Evolutionary conservation across 208 protist species (phyloP).

Genomic region (Tritrichomonas foetus): DNA sequence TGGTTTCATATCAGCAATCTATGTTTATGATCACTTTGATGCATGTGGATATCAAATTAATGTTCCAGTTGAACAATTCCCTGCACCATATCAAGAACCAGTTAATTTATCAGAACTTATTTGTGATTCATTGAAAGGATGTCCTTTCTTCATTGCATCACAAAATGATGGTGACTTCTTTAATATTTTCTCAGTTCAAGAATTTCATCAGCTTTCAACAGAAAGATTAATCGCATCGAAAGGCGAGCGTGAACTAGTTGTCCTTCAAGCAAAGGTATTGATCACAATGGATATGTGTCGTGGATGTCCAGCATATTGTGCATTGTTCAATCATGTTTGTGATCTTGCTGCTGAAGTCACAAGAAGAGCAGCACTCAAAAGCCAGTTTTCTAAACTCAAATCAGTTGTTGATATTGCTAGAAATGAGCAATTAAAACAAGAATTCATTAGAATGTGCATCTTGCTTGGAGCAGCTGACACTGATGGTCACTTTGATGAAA

Average conservation of each 20-base stretch:
- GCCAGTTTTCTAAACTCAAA: not conserved
- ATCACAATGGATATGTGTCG: not conserved
- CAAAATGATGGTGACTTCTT: conserved; percentile 1
- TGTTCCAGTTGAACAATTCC: no score
- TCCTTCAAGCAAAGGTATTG: not conserved
- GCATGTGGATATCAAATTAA: not conserved
- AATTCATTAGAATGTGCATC: not conserved
- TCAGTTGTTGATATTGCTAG: not conserved
- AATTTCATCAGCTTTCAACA: not conserved
- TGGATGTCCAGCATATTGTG: conserved; percentile 8
- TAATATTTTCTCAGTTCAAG: not conserved
- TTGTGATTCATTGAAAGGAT: not conserved
- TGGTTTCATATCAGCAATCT: not conserved
- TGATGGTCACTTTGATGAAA: not conserved
- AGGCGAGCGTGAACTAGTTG: not conserved
- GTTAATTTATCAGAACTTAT: not conserved
- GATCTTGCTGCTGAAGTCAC: not conserved
- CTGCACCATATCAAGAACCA: no score
- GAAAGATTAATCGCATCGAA: not conserved
- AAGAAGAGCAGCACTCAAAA: not conserved
- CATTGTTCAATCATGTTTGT: not conserved
- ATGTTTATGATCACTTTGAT: conserved; percentile 34
- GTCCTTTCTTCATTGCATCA: not conserved
- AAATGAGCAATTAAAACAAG: not conserved
- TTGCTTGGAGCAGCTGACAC: not conserved